Conservation (phyloP, 2,329 filamentous ascomycete species). For the Curvularia spicifera region DNA sequence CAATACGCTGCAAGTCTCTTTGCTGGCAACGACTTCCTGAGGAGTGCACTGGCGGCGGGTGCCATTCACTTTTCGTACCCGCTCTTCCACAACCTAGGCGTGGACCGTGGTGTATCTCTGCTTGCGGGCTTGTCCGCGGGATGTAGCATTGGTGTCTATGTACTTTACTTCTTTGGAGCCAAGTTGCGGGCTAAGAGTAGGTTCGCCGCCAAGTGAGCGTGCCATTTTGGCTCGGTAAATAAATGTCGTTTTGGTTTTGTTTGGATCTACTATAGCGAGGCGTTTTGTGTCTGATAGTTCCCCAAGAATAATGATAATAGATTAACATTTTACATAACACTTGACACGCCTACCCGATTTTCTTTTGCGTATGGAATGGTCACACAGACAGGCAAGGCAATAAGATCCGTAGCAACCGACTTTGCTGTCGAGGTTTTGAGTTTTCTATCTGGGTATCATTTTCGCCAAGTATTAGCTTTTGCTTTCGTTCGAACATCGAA, state of each 20-base stretch:
- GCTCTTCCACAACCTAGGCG: constrained; percentile 65
- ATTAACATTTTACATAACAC: no score
- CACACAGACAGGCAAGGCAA: neutral
- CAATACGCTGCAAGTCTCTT: constrained; percentile 57
- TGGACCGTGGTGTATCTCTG: constrained; percentile 63
- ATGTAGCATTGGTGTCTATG: constrained; percentile 63
- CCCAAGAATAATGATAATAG: neutral
- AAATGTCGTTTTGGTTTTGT: neutral
- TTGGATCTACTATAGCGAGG: neutral
- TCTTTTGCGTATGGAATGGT: neutral
- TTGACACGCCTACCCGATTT: neutral
- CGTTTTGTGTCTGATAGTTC: neutral
- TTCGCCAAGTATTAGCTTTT: neutral
- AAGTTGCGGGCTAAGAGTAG: constrained; percentile 40
- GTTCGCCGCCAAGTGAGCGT: constrained; percentile 39
- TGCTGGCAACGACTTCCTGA: constrained; percentile 68
- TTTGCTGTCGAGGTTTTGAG: neutral
- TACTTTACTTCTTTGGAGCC: constrained; percentile 59
- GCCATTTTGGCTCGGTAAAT: neutral
- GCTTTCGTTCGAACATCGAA: neutral
- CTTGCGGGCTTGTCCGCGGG: constrained; percentile 45
- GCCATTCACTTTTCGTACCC: constrained; percentile 67
- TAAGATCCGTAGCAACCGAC: neutral
- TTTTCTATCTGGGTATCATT: constrained; percentile 4
- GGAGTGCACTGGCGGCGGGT: constrained; percentile 63